phyloP scores from a whole-genome alignment of 495 filamentous ascomycete genomes.

The Platismatia glauca region DNA sequence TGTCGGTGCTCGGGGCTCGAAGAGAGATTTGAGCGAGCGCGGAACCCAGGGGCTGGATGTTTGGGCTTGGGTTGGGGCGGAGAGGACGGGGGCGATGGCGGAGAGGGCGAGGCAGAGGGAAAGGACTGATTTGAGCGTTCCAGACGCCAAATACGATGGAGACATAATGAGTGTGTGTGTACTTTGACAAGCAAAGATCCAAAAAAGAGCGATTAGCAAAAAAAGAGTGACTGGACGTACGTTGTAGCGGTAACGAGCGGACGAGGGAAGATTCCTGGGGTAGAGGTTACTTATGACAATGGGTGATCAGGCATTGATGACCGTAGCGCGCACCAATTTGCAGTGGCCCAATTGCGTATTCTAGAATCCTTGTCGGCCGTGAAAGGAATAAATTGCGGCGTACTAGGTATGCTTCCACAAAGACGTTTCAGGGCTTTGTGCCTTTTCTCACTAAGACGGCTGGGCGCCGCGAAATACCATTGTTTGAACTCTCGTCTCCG shows the following conservation, averaged over 20 bases:
- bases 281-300: background rate
- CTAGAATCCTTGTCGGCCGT: background rate
- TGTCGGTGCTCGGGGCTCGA: background rate
- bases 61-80: background rate
- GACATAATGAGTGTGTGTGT: background rate
- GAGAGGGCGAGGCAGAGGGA: constrained; percentile 3
- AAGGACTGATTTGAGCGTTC: constrained; percentile 4
- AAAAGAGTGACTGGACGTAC: constrained; percentile 1
- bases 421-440: background rate
- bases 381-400: background rate
- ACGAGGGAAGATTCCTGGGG: background rate
- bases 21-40: background rate
- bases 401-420: background rate
- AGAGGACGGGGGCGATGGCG: constrained; percentile 1
- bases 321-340: background rate
- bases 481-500: background rate
- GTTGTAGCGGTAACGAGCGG: background rate
- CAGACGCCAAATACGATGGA: background rate
- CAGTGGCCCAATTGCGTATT: background rate
- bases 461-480: background rate
- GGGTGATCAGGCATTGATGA: background rate
- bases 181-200: constrained; percentile 6
- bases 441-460: background rate
- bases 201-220: background rate
- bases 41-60: background rate